phyloP scores from a whole-genome alignment of 2,329 filamentous ascomycete species.

The Aureobasidium zeae region DNA sequence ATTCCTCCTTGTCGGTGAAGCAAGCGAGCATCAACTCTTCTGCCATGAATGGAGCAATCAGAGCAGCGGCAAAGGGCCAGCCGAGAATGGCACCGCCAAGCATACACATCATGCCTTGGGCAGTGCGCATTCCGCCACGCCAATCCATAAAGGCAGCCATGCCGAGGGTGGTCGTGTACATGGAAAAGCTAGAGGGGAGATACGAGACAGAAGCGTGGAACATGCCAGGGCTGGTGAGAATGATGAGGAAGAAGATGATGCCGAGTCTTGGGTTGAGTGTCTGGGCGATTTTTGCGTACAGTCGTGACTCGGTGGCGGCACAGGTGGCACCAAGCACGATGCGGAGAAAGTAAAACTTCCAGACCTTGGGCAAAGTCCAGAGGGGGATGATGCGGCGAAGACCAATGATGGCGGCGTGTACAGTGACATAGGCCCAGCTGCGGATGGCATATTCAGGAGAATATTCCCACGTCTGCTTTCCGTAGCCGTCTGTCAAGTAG shows the following conservation, averaged over 20 bases:
- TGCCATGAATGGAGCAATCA: slow-evolving; percentile 68
- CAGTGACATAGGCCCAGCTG: slow-evolving; percentile 80
- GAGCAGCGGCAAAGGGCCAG: slow-evolving; percentile 86
- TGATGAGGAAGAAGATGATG: slow-evolving; percentile 70
- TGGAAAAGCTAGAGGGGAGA: slow-evolving; percentile 89
- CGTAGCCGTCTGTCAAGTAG: slow-evolving; percentile 86
- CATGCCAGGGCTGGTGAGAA: slow-evolving; percentile 76
- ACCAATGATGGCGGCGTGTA: slow-evolving; percentile 68
- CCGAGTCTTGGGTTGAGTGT: slow-evolving; percentile 76
- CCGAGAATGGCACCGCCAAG: slow-evolving; percentile 75
- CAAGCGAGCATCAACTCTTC: slow-evolving; percentile 59
- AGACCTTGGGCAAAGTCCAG: slow-evolving; percentile 32
- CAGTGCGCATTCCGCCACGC: slow-evolving; percentile 67
- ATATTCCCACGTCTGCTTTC: slow-evolving; percentile 97
- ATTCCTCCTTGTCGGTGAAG: slow-evolving; percentile 41
- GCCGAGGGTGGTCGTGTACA: slow-evolving; percentile 86
- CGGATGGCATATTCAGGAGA: slow-evolving; percentile 89
- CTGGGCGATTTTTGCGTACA: slow-evolving; percentile 69
- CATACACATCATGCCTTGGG: slow-evolving; percentile 83
- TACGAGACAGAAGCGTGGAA: slow-evolving; percentile 84
- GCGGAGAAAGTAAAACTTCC: slow-evolving; percentile 82
- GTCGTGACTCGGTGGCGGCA: slow-evolving; percentile 68
- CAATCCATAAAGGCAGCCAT: slow-evolving; percentile 86
- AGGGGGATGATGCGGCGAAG: slow-evolving; percentile 48
- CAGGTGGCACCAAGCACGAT: slow-evolving; percentile 65